Conservation (phyloP, 208 protist genomes). For the Blechomonas ayalai region DNA sequence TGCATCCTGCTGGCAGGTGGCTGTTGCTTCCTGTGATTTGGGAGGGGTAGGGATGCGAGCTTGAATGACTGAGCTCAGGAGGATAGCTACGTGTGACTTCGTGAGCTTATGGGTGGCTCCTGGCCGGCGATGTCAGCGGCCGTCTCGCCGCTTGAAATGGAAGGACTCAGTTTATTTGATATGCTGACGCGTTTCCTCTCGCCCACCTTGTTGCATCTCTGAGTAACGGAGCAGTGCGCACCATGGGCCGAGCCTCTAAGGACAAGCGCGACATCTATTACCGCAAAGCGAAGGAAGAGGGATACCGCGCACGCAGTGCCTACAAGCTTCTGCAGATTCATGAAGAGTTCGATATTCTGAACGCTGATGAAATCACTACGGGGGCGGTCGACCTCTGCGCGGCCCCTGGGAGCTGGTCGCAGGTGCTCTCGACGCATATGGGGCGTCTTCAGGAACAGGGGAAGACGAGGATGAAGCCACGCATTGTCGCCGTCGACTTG, state of each 20-base stretch:
- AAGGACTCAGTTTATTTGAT: background rate
- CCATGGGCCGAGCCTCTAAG: constrained; percentile 92
- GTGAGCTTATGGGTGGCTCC: too few relatives aligned
- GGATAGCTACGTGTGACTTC: too few relatives aligned
- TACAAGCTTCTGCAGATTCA: constrained; percentile 99
- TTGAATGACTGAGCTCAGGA: too few relatives aligned
- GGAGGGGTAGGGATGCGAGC: too few relatives aligned
- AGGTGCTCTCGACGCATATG: constrained; percentile 82
- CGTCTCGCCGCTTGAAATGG: too few relatives aligned
- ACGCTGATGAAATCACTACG: constrained; percentile 58
- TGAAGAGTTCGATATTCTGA: constrained; percentile 96
- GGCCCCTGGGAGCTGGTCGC: constrained; percentile 94
- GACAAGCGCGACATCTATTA: constrained; percentile 99
- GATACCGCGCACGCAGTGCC: constrained; percentile 97
- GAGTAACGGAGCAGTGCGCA: background rate
- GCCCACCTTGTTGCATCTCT: background rate
- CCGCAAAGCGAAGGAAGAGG: constrained; percentile 99
- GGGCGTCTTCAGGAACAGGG: background rate
- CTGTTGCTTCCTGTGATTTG: too few relatives aligned
- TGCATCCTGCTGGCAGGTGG: too few relatives aligned
- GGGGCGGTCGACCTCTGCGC: constrained; percentile 98
- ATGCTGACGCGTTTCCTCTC: background rate
- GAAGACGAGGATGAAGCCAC: constrained; percentile 4
- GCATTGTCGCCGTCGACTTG: constrained; percentile 96
- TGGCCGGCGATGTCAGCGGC: too few relatives aligned